A percentile compares a stretch with the other conserved stretches of the same genome.
Conservation (phyloP, 73 alveolate species). For the Tetrahymena borealis region DNA sequence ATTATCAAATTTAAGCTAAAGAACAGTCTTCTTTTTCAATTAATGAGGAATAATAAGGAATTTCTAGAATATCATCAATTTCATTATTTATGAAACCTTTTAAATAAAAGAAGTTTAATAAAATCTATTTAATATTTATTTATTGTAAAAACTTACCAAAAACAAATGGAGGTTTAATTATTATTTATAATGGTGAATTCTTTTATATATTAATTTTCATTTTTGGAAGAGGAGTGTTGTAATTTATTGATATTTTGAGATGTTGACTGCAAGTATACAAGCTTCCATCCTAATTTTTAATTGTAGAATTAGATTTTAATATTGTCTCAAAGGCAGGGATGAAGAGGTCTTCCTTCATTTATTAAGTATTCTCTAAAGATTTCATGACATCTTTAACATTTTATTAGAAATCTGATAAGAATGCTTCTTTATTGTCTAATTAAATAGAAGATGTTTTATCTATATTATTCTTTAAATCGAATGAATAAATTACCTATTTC, state of each 20-base stretch:
- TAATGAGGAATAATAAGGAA: background rate
- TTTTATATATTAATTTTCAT: background rate
- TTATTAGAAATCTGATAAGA: background rate
- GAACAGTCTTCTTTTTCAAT: background rate
- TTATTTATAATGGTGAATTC: background rate
- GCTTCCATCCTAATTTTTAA: background rate
- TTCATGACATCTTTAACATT: background rate
- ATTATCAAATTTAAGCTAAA: background rate
- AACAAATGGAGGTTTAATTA: background rate
- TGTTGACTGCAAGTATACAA: background rate
- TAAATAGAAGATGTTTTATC: background rate
- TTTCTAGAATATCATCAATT: background rate
- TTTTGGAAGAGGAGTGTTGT: background rate
- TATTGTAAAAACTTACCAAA: background rate
- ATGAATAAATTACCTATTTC: background rate
- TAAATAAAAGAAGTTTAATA: background rate
- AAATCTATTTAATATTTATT: background rate
- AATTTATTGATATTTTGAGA: background rate
- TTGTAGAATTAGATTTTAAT: background rate
- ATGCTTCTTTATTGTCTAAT: background rate
- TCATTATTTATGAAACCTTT: background rate
- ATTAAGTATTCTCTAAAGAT: background rate
- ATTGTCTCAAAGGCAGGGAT: background rate
- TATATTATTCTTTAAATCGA: background rate
- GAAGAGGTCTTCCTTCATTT: background rate